These are phyloP conservation scores for Xylaria sp. DNA, from an alignment of 2,329 filamentous ascomycete species.

Conservation along the genomic window DNA sequence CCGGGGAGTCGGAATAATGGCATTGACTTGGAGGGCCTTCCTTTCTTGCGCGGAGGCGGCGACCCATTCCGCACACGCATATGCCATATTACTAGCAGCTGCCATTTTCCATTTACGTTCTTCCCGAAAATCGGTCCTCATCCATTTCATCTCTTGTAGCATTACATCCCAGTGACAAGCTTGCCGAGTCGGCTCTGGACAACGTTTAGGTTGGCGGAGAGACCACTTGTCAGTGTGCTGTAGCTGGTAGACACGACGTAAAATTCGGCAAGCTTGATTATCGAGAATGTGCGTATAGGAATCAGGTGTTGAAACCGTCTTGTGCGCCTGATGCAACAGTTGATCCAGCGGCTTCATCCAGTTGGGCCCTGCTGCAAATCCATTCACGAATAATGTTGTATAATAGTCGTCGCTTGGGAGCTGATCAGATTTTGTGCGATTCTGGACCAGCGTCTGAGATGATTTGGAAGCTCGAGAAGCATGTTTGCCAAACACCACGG, in stretches of 20 bases:
- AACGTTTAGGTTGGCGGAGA: constrained; percentile 86
- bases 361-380: constrained; percentile 64
- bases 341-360: constrained; percentile 75
- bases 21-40: constrained; percentile 74
- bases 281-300: constrained; percentile 86
- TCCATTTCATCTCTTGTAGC: constrained; percentile 94
- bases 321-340: constrained; percentile 83
- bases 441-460: constrained; percentile 52
- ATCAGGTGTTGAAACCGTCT: constrained; percentile 88
- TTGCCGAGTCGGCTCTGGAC: constrained; percentile 80
- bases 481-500: constrained; percentile 81
- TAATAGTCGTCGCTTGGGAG: constrained; percentile 71
- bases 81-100: constrained; percentile 80
- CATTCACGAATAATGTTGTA: constrained; percentile 69
- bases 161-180: constrained; percentile 87
- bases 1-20: constrained; percentile 59
- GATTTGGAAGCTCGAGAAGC: constrained; percentile 62
- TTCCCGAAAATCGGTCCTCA: constrained; percentile 94
- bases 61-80: constrained; percentile 86
- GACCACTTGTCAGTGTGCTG: constrained; percentile 96
- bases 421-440: constrained; percentile 55
- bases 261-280: constrained; percentile 85
- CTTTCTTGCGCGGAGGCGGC: constrained; percentile 71
- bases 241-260: constrained; percentile 87
- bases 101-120: constrained; percentile 94